These are phyloP conservation scores for Epichloe glyceriae DNA, from an alignment of 2,329 filamentous ascomycete genomes.

Conservation along the genomic window DNA sequence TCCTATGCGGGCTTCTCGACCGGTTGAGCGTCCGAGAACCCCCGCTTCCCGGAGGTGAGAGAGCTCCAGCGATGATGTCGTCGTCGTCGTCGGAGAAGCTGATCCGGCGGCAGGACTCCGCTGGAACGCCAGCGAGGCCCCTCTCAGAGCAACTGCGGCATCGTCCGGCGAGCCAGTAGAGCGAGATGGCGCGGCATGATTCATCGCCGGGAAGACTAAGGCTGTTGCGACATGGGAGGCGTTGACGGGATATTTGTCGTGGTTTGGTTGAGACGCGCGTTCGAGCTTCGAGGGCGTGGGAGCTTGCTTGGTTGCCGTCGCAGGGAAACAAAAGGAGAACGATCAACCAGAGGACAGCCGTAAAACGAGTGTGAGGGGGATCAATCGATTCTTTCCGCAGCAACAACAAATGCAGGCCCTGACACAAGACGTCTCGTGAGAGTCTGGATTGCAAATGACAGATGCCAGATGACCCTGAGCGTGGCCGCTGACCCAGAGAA, in stretches of 20 bases:
- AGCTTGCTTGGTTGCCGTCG: too few species aligned
- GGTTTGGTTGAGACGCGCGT: background rate
- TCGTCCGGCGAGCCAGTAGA: slow-evolving; percentile 20
- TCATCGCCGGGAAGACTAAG: slow-evolving; percentile 18
- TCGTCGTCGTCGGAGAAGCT: slow-evolving; percentile 5
- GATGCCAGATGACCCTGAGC: background rate
- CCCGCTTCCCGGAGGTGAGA: slow-evolving; percentile 8
- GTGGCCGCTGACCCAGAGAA: background rate
- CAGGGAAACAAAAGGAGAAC: too few species aligned
- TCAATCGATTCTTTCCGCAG: background rate
- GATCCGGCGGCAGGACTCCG: slow-evolving; percentile 11
- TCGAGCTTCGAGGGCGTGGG: background rate
- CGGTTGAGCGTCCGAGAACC: slow-evolving; percentile 25
- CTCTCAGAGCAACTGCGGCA: slow-evolving; percentile 34
- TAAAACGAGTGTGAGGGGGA: background rate
- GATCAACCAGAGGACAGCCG: background rate
- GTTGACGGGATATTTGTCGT: background rate
- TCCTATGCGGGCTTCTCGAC: background rate
- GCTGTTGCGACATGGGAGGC: slow-evolving; percentile 9
- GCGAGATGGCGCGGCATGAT: slow-evolving; percentile 17
- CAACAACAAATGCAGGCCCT: background rate
- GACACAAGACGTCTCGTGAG: background rate
- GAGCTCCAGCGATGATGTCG: background rate
- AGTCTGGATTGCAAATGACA: background rate
- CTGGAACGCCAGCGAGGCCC: slow-evolving; percentile 42